A percentile compares a stretch with the other conserved stretches of the same genome.
phyloP scores from a whole-genome alignment of 768 basidiomycete genomes.

The Dentipellis fragilis region DNA sequence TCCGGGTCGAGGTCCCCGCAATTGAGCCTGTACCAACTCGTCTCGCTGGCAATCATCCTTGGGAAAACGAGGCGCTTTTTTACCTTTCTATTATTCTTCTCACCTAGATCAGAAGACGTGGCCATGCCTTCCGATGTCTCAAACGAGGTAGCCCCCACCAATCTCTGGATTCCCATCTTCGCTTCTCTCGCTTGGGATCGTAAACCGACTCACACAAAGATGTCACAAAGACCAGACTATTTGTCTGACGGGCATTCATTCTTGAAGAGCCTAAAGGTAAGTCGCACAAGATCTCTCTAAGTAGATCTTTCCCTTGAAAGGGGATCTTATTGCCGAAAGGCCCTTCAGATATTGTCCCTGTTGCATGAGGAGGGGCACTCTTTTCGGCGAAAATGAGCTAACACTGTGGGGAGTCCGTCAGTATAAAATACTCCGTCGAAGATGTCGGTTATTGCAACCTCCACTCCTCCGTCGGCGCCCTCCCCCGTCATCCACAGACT shows the following conservation, averaged over 20 bases:
- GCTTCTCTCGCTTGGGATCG: background rate
- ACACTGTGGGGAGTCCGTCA: background rate
- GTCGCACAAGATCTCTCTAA: background rate
- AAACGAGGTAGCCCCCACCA: background rate
- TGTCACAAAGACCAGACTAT: background rate
- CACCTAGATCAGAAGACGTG: background rate
- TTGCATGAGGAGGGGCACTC: background rate
- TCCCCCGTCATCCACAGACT: background rate
- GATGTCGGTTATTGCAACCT: background rate
- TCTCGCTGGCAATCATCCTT: background rate
- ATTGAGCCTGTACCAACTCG: background rate
- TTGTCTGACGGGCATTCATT: background rate
- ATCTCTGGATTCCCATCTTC: background rate
- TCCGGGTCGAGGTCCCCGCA: background rate
- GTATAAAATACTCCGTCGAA: background rate
- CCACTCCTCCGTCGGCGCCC: slow-evolving; percentile 1
- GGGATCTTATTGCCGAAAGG: background rate
- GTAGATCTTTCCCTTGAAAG: background rate
- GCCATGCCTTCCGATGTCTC: background rate
- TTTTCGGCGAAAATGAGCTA: background rate
- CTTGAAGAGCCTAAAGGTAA: slow-evolving; percentile 4
- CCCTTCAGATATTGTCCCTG: background rate
- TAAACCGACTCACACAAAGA: slow-evolving; percentile 2
- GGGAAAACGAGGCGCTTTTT: slow-evolving; percentile 1
- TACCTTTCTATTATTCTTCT: background rate